A percentile compares a stretch with the other conserved stretches of the same genome.
Conservation (phyloP, 2,329 filamentous ascomycete genomes). For the Sphaerulina populicola region DNA sequence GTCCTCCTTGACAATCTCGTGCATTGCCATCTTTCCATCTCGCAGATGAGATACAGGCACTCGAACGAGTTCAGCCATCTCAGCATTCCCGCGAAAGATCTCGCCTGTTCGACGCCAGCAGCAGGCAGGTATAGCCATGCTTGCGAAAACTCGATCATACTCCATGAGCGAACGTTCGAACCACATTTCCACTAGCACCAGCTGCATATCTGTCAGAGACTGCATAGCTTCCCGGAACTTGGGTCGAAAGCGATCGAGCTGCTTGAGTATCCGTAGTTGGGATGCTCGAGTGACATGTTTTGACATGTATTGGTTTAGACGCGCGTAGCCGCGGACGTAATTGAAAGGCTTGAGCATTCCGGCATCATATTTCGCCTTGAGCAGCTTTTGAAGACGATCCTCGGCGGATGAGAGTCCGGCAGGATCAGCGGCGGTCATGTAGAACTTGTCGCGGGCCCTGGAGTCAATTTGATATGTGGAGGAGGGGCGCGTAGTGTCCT, state of each 20-base stretch:
- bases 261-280: slow-evolving; percentile 83
- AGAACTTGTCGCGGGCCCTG: slow-evolving; percentile 74
- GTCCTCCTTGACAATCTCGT: slow-evolving; percentile 92
- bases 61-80: slow-evolving; percentile 94
- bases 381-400: slow-evolving; percentile 87
- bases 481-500: slow-evolving; percentile 52
- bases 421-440: slow-evolving; percentile 92
- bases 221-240: slow-evolving; percentile 96
- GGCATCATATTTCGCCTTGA: slow-evolving; percentile 92
- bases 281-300: slow-evolving; percentile 72
- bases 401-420: slow-evolving; percentile 79
- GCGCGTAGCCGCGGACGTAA: slow-evolving; percentile 91
- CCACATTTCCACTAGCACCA: slow-evolving; percentile 97
- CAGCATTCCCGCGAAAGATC: slow-evolving; percentile 94
- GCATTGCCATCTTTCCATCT: slow-evolving; percentile 88
- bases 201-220: slow-evolving; percentile 81
- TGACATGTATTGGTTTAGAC: slow-evolving; percentile 85
- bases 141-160: slow-evolving; percentile 95
- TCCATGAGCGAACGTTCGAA: slow-evolving; percentile 95
- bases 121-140: slow-evolving; percentile 96
- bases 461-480: slow-evolving; percentile 56
- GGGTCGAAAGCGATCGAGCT: slow-evolving; percentile 85
- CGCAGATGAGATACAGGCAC: slow-evolving; percentile 83
- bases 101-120: slow-evolving; percentile 95
- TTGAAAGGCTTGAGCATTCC: slow-evolving; percentile 94